A percentile compares a stretch with the other conserved stretches of the same genome.
Conservation (phyloP, 768 basidiomycete genomes). For the Amanita exitialis region DNA sequence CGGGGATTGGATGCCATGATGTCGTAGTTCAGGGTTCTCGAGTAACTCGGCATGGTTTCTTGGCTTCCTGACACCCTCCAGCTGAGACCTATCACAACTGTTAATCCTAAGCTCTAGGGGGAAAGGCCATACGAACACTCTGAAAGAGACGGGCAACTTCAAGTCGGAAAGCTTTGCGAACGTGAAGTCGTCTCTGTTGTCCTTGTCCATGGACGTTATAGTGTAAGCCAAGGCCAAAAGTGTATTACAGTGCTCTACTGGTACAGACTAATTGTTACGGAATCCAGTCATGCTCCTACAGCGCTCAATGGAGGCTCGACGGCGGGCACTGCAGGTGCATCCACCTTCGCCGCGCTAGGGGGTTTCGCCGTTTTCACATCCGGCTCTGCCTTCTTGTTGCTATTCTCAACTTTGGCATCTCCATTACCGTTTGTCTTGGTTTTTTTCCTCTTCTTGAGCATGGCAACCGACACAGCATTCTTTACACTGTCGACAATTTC, state of each 20-base stretch:
- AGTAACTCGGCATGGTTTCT: slow-evolving; percentile 70
- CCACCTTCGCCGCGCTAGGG: neutral
- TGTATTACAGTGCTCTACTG: neutral
- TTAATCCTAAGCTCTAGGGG: neutral
- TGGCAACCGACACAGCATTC: slow-evolving; percentile 71
- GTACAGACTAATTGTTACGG: slow-evolving; percentile 2
- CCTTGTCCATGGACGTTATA: slow-evolving; percentile 30
- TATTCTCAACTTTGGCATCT: slow-evolving; percentile 19
- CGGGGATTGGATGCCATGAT: slow-evolving; percentile 78
- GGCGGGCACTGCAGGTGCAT: neutral
- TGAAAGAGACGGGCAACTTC: slow-evolving; percentile 78
- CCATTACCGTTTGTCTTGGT: slow-evolving; percentile 24
- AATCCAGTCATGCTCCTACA: slow-evolving; percentile 17
- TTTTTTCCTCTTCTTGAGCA: slow-evolving; percentile 16
- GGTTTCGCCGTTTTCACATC: slow-evolving; percentile 36
- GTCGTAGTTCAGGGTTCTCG: slow-evolving; percentile 72
- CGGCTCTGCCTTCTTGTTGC: slow-evolving; percentile 57
- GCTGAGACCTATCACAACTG: slow-evolving; percentile 48
- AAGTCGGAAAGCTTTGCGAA: slow-evolving; percentile 88
- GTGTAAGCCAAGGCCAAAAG: neutral
- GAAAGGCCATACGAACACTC: slow-evolving; percentile 43
- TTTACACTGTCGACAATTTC: slow-evolving; percentile 89
- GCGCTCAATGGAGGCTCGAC: slow-evolving; percentile 15
- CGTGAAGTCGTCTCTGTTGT: slow-evolving; percentile 78
- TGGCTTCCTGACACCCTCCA: slow-evolving; percentile 74